Conservation (phyloP, 192 early-diverging fungal species). For the Backusella morwellensis region DNA sequence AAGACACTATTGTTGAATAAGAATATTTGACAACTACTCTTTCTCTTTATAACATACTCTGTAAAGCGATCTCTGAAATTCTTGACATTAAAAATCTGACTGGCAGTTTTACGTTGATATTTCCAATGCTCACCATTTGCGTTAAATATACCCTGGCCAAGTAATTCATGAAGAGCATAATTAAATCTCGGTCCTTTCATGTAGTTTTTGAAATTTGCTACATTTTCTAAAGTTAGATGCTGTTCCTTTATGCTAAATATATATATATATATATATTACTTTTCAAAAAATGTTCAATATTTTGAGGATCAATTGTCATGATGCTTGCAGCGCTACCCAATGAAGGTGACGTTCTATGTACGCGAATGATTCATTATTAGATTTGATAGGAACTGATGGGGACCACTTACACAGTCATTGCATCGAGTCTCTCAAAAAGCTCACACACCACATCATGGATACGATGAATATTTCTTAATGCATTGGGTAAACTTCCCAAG, state of each 20-base stretch:
- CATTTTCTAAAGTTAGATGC: not conserved
- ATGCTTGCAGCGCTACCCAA: slow-evolving; percentile 18
- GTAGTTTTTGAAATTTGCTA: slow-evolving; percentile 38
- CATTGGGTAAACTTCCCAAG: slow-evolving; percentile 8
- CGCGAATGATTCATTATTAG: not conserved
- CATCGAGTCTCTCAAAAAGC: slow-evolving; percentile 12
- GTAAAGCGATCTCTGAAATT: slow-evolving; percentile 33
- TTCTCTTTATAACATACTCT: slow-evolving; percentile 14
- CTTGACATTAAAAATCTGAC: slow-evolving; percentile 13
- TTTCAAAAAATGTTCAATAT: slow-evolving; percentile 37
- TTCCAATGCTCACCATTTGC: too few species aligned
- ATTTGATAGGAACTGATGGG: not conserved
- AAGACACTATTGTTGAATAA: slow-evolving; percentile 15
- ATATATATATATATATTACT: too few species aligned
- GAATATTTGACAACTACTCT: not conserved
- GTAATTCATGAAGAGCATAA: slow-evolving; percentile 42
- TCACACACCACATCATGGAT: slow-evolving; percentile 6
- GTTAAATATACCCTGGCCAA: slow-evolving; percentile 37
- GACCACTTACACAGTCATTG: slow-evolving; percentile 4
- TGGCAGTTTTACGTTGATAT: too few species aligned
- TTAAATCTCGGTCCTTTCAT: slow-evolving; percentile 43
- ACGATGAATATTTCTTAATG: not conserved
- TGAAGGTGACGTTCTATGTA: slow-evolving; percentile 9
- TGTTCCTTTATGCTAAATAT: not conserved
- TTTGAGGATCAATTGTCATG: slow-evolving; percentile 26